Evolutionary conservation across 768 basidiomycete species (phyloP), one percentile per base, ranked within the genome.

Genomic region (Suillus variegatus): DNA sequence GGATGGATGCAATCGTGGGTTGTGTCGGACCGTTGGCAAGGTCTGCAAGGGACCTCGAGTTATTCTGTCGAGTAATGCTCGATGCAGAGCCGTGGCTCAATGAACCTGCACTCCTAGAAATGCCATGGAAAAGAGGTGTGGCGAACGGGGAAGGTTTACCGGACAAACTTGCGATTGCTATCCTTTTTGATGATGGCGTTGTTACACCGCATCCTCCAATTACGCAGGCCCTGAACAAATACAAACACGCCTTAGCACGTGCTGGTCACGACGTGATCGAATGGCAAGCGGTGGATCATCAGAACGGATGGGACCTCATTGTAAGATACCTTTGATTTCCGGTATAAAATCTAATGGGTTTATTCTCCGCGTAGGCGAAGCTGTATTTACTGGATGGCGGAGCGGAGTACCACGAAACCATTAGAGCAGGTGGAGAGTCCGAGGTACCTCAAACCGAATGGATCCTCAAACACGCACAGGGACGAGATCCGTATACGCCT

Each of bases 1-100:
- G 85, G 22, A 84, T 85, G 80, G 85, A 86, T 60, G 82, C 80
- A 63, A 82, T 85, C 62, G 66, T 83, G 51, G 85, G 85, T 58
- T 82, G 78, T 49, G 78, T 84, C 22, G 84, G 84, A 2, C 84
- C 84, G 43, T 65, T 85, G 36, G 78, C 84, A 35, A 81, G 75
- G 28, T 85, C 83, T n/a, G 79, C 77, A 16, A 77, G 83, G 40
- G 84, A 85, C 68, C 76, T 85, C 36, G 80, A 75, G 28, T 74
- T 86, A 52, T 85, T 86, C 74, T 82, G 80, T 71, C 74, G 71
- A 40, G 78, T 79, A 35, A 83, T 84, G 81, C 74, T 84, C 36
- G 77, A 77, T n/a, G 71, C 77, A 43, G 68, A 82, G 66, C 82
- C 84, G 6, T 85, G 85, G 84, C 70, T 80, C 4, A 44, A 72